Percentiles rank a stretch among this genome's conserved stretches.
These are phyloP conservation scores for Trichosporon sp. DNA, from an alignment of 1,284 basidiomycete genomes.

Conservation along the genomic window DNA sequence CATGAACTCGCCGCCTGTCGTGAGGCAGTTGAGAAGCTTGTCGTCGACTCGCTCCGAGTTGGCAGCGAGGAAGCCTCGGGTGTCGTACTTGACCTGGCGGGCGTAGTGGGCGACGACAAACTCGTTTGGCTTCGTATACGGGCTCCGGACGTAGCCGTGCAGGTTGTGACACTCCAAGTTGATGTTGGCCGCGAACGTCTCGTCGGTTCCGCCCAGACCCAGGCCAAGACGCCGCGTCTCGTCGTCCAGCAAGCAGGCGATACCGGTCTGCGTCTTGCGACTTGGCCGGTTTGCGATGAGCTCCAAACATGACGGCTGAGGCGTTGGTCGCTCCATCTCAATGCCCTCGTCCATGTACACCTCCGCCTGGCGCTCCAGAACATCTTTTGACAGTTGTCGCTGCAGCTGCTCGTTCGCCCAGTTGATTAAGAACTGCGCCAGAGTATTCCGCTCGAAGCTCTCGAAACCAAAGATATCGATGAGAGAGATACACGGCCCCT, in stretches of 20 bases:
- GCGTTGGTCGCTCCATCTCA: constrained; percentile 8
- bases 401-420: constrained; percentile 22
- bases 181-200: constrained; percentile 14
- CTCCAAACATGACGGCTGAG: constrained; percentile 12
- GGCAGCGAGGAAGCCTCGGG: constrained; percentile 16
- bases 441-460: constrained; percentile 15
- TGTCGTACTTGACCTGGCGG: constrained; percentile 14
- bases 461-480: constrained; percentile 23
- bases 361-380: constrained; percentile 18
- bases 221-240: constrained; percentile 16
- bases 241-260: constrained; percentile 19
- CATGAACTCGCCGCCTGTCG: not conserved
- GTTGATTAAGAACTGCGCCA: constrained; percentile 22
- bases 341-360: constrained; percentile 17
- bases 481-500: constrained; percentile 12
- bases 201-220: constrained; percentile 16
- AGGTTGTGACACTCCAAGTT: constrained; percentile 12
- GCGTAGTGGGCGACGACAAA: constrained; percentile 19
- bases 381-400: constrained; percentile 15
- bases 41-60: constrained; percentile 20
- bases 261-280: constrained; percentile 12
- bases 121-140: constrained; percentile 9
- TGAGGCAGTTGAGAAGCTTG: constrained; percentile 10
- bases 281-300: constrained; percentile 12
- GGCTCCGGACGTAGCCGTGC: constrained; percentile 11